phyloP scores from a whole-genome alignment of 352 stramenopile species.

The Pythium rishiriense region DNA sequence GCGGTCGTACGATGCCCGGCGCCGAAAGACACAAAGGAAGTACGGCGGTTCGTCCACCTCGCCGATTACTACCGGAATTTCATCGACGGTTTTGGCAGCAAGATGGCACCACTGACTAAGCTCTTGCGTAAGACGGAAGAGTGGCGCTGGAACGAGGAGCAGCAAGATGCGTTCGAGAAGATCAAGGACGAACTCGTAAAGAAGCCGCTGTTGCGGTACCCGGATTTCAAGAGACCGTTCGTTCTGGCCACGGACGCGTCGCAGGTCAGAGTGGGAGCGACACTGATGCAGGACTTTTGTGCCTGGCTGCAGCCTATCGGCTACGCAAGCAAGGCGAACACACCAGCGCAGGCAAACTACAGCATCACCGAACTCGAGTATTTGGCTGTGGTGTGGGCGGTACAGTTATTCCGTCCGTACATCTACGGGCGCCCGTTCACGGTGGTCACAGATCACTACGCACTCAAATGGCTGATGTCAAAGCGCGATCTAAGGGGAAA shows the following conservation, averaged over 20 bases:
- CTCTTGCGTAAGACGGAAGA: constrained; percentile 20
- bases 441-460: constrained; percentile 29
- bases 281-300: constrained; percentile 29
- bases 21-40: constrained; percentile 4
- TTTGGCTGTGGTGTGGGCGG: constrained; percentile 27
- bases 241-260: constrained; percentile 32
- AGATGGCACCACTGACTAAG: constrained; percentile 21
- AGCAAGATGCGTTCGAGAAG: constrained; percentile 22
- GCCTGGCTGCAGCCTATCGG: constrained; percentile 13
- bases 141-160: constrained; percentile 24
- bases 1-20: constrained; percentile 6
- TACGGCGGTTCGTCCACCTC: not conserved
- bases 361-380: constrained; percentile 32
- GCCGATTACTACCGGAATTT: constrained; percentile 11
- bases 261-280: constrained; percentile 14
- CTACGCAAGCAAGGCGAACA: constrained; percentile 30
- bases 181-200: constrained; percentile 18
- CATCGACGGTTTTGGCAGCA: constrained; percentile 25
- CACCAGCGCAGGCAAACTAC: constrained; percentile 21
- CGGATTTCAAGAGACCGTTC: constrained; percentile 33
- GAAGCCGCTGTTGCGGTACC: constrained; percentile 20
- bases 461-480: constrained; percentile 28
- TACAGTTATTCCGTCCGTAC: constrained; percentile 29
- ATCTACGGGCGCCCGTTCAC: constrained; percentile 24
- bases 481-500: constrained; percentile 3